Conservation (phyloP, 352 stramenopile genomes). For the Phytophthora meadii region DNA sequence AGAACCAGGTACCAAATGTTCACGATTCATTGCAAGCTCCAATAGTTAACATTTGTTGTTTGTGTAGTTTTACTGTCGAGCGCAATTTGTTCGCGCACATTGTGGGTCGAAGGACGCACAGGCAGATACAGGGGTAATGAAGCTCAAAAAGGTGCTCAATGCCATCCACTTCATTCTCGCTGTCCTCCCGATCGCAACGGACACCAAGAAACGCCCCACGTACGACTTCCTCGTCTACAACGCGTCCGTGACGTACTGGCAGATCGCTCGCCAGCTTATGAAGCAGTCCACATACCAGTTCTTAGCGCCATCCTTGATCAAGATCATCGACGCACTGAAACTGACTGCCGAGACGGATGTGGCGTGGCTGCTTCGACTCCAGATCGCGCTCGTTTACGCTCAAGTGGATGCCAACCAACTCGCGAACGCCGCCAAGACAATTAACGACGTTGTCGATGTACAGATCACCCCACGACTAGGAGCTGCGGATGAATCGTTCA, state of each 20-base stretch:
- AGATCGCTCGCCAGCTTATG: constrained; percentile 84
- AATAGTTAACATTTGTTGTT: background rate
- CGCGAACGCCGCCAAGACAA: constrained; percentile 56
- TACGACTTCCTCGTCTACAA: constrained; percentile 95
- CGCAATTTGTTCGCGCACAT: constrained; percentile 82
- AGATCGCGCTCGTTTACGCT: constrained; percentile 73
- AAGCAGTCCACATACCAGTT: constrained; percentile 81
- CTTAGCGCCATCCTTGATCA: constrained; percentile 64
- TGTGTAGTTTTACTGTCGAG: constrained; percentile 87
- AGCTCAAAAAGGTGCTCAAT: constrained; percentile 65
- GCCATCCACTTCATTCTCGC: constrained; percentile 80
- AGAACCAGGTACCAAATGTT: constrained; percentile 72
- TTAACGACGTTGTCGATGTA: constrained; percentile 73
- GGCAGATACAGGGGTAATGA: constrained; percentile 43
- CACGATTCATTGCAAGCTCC: background rate
- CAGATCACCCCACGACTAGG: constrained; percentile 55
- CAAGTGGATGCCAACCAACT: constrained; percentile 75
- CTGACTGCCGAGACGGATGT: constrained; percentile 73
- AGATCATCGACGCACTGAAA: constrained; percentile 77
- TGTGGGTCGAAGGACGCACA: constrained; percentile 57
- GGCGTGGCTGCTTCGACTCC: constrained; percentile 67
- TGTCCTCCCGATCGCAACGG: constrained; percentile 75
- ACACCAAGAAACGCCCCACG: constrained; percentile 57
- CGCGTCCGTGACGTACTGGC: constrained; percentile 88
- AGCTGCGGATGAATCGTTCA: constrained; percentile 27